Percentiles rank a stretch among this genome's conserved stretches.
These are phyloP conservation scores for Gracilaria caudata DNA, from an alignment of 23 red algal genomes.

Conservation along the genomic window DNA sequence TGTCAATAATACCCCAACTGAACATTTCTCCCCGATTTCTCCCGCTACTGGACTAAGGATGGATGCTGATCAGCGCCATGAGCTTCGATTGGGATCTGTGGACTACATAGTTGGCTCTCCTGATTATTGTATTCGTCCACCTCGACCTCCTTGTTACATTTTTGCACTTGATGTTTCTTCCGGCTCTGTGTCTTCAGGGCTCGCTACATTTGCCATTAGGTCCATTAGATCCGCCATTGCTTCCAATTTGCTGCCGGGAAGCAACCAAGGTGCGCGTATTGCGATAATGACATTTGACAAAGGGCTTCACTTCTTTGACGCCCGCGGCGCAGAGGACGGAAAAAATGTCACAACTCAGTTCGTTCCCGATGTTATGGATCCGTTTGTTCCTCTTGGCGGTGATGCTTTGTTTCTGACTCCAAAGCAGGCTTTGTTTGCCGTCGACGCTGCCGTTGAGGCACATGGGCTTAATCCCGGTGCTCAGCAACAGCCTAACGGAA, in stretches of 20 bases:
- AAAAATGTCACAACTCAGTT: constrained; percentile 65
- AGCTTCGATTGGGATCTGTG: constrained; percentile 88
- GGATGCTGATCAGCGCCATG: constrained; percentile 78
- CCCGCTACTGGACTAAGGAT: constrained; percentile 75
- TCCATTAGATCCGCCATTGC: constrained; percentile 74
- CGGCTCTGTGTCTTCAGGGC: constrained; percentile 59
- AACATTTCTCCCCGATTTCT: constrained; percentile 81
- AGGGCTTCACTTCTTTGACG: constrained; percentile 83
- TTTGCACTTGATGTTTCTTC: constrained; percentile 85
- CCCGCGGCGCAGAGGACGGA: constrained; percentile 62
- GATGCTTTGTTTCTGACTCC: constrained; percentile 75
- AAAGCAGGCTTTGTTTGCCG: constrained; percentile 47
- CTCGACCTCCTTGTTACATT: constrained; percentile 71
- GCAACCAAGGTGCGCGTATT: constrained; percentile 62
- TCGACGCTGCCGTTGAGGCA: constrained; percentile 62
- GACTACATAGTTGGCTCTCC: constrained; percentile 89
- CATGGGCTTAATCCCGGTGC: constrained; percentile 48
- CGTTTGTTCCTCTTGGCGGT: constrained; percentile 83
- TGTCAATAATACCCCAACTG: constrained; percentile 70
- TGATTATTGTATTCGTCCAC: constrained; percentile 76
- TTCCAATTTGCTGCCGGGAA: constrained; percentile 44
- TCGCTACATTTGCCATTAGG: constrained; percentile 68
- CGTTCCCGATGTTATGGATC: constrained; percentile 83
- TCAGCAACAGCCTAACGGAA: constrained; percentile 2
- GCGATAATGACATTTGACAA: constrained; percentile 81